phyloP scores from a whole-genome alignment of 345 rosid species.

The Gossypium arboreum region DNA sequence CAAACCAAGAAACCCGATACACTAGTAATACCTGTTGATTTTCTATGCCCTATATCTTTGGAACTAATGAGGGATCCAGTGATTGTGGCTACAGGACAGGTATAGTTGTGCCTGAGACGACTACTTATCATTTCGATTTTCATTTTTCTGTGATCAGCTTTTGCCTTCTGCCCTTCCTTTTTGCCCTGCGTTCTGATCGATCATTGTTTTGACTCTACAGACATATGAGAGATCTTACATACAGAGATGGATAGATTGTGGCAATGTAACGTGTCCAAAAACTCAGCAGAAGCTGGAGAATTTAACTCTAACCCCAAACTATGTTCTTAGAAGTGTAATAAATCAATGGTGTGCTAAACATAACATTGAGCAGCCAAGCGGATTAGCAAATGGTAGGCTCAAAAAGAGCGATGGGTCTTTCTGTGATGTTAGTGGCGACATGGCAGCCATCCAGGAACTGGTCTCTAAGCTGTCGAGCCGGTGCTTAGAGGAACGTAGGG shows the following conservation, averaged over 20 bases:
- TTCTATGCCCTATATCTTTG: constrained; percentile 81
- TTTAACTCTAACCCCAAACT: constrained; percentile 77
- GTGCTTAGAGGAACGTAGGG: constrained; percentile 49
- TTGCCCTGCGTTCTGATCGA: constrained; percentile 17
- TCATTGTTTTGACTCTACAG: constrained; percentile 42
- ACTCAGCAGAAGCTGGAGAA: constrained; percentile 88
- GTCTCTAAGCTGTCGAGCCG: constrained; percentile 62
- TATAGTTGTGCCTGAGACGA: constrained; percentile 11
- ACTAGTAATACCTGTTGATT: constrained; percentile 65
- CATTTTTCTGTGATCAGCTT: background rate
- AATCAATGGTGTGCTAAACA: constrained; percentile 70
- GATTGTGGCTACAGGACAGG: constrained; percentile 96
- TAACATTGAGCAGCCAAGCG: constrained; percentile 72
- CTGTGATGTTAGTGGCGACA: constrained; percentile 58
- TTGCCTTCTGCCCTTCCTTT: background rate
- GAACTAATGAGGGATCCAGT: constrained; percentile 98
- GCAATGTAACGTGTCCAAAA: constrained; percentile 87
- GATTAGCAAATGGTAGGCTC: constrained; percentile 50
- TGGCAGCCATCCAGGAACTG: constrained; percentile 61
- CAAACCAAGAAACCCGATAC: constrained; percentile 56
- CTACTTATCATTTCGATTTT: background rate
- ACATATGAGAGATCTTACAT: constrained; percentile 94
- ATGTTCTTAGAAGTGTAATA: constrained; percentile 79
- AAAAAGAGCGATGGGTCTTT: constrained; percentile 63
- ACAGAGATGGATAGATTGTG: constrained; percentile 93